Base-by-base conservation (phyloP, 139 green algal genomes). In the Monoraphidium neglectum region DNA sequence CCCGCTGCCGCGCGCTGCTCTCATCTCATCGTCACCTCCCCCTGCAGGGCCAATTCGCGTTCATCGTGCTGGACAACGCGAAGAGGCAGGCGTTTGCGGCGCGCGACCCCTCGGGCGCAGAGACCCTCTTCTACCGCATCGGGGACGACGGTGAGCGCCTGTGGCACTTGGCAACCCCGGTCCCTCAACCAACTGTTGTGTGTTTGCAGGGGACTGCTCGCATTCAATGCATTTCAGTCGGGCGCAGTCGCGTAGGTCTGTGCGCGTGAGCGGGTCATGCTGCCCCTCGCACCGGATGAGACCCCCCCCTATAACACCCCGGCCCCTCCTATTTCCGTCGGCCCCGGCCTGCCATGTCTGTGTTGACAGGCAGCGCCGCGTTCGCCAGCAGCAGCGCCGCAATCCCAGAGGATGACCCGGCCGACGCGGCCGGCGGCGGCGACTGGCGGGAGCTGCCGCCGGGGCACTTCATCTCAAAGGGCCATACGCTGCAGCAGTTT, bases 1-100 rank as follows among this genome's bases (percentile, higher is more conserved):
- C 12, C 6, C n/a, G n/a, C 28, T 65, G 10, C 21, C 65, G 35
- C 65, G 3, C 61, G 47, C 30, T 0, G 23, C 28, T 49, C 16
- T 21, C 43, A 8, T 12, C 43, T 51, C 43, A 8, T 12, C 43
- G 43, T 12, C 43, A 51, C 67, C 67, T 3, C 67, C 23, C 21
- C 23, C 33, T 47, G 57, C 88, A 95, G 88, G 91, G 91, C 23
- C 79, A 94, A 37, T 95, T 86, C 59, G 57, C 87, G 0, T 95
- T 95, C 79, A 82, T 91, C 3, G 71, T 95, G 24, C 93, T 89
- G 47, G 88, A 93, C 81, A 80, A 70, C 23, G 80, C 77, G 4
- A 71, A 74, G n/a, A 86, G 85, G 53, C 67, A 84, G 47, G 78
- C 82, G 13, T 94, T 94, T 82, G 91, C 91, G 15, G 89, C 91